These are phyloP conservation scores for Gamarada debralockiae DNA, from an alignment of 495 filamentous ascomycete genomes.

Conservation along the genomic window DNA sequence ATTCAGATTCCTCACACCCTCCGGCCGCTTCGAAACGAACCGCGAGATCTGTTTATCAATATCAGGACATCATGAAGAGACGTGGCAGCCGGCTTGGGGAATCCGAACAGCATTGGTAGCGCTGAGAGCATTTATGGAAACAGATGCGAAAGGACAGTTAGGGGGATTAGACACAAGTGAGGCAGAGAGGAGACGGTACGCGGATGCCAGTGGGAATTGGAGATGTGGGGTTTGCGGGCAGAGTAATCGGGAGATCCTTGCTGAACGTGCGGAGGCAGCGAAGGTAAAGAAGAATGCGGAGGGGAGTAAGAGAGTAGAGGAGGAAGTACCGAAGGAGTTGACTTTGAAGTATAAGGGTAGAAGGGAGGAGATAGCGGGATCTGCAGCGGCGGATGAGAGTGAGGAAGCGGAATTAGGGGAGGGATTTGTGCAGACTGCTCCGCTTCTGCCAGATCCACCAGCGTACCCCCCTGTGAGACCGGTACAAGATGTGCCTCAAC, in stretches of 20 bases:
- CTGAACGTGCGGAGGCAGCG: conserved; percentile 57
- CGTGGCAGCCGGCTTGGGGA: conserved; percentile 98
- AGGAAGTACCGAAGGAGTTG: conserved; percentile 54
- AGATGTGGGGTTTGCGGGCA: conserved; percentile 60
- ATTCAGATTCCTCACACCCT: conserved; percentile 92
- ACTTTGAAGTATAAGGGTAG: conserved; percentile 55
- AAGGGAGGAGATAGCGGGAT: conserved; percentile 26
- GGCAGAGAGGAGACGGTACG: conserved; percentile 59
- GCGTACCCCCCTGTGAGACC: conserved; percentile 30
- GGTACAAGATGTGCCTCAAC: conserved; percentile 30
- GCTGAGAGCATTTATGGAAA: conserved; percentile 66
- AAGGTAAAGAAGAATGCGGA: conserved; percentile 42
- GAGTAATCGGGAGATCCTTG: conserved; percentile 69
- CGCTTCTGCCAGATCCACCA: conserved; percentile 12
- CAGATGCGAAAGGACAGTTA: conserved; percentile 71
- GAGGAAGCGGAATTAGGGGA: conserved; percentile 38
- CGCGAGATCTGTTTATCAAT: conserved; percentile 95
- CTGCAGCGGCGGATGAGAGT: conserved; percentile 15
- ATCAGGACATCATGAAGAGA: conserved; percentile 93
- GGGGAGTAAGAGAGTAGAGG: conserved; percentile 22
- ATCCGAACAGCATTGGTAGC: conserved; percentile 75
- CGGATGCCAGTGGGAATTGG: conserved; percentile 56
- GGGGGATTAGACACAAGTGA: conserved; percentile 77
- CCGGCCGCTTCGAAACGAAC: conserved; percentile 92
- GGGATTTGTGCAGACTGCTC: conserved; percentile 44